Percentiles rank a stretch among this genome's conserved stretches.
phyloP scores from a whole-genome alignment of 2,329 filamentous ascomycete genomes.

The Thelonectria rubi region DNA sequence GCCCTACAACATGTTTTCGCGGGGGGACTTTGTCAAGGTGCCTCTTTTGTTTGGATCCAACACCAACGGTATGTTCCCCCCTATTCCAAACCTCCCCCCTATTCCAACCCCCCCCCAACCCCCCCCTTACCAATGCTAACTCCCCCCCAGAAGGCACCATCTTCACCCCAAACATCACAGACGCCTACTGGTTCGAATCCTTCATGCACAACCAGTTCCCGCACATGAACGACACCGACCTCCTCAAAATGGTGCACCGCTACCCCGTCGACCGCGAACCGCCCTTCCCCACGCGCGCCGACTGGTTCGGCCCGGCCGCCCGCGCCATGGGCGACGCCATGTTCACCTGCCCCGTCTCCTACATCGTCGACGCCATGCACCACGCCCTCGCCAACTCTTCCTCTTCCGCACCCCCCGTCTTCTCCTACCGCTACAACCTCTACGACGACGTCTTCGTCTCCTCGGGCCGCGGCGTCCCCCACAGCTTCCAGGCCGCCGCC shows the following conservation, averaged over 20 bases:
- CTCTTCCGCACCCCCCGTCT: slow-evolving; percentile 42
- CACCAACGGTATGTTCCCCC: slow-evolving; percentile 50
- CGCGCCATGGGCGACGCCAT: slow-evolving; percentile 57
- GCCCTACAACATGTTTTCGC: slow-evolving; percentile 52
- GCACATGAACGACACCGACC: slow-evolving; percentile 48
- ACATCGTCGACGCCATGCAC: slow-evolving; percentile 49
- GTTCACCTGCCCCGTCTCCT: slow-evolving; percentile 55
- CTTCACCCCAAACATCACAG: slow-evolving; percentile 53
- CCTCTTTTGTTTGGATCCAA: slow-evolving; percentile 57
- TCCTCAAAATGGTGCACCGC: slow-evolving; percentile 46
- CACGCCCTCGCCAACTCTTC: slow-evolving; percentile 25
- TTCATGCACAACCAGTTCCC: slow-evolving; percentile 61
- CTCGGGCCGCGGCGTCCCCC: slow-evolving; percentile 57
- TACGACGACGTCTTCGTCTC: slow-evolving; percentile 48
- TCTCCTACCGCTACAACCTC: slow-evolving; percentile 62
- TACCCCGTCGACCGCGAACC: slow-evolving; percentile 49
- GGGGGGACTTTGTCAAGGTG: slow-evolving; percentile 53
- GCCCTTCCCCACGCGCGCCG: slow-evolving; percentile 49
- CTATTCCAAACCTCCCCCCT: too few relatives aligned
- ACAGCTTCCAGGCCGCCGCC: slow-evolving; percentile 58
- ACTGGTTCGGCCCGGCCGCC: slow-evolving; percentile 56
- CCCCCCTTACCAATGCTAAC: slow-evolving; percentile 27
- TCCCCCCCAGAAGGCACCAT: slow-evolving; percentile 55
- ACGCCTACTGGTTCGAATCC: slow-evolving; percentile 45
- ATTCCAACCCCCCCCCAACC: background rate